Percentiles rank a stretch among this genome's conserved stretches.
phyloP scores from a whole-genome alignment of 1,284 basidiomycete species.

The Ustilago vetiveriae region DNA sequence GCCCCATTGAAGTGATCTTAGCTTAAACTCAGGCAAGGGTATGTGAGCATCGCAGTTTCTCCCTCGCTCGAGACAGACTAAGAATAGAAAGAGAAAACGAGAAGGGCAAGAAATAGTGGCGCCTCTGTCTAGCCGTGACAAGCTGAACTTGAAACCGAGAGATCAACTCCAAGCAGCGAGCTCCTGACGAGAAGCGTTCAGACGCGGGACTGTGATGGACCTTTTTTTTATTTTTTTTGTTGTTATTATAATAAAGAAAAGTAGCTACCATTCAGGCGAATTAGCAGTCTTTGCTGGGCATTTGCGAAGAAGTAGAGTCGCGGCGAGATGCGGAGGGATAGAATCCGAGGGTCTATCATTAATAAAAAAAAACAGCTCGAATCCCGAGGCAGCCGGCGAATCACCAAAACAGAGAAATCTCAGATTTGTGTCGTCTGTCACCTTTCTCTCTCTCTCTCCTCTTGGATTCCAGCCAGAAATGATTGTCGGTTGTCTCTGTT shows the following conservation, averaged over 20 bases:
- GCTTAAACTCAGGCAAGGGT: no score
- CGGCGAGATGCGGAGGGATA: background rate
- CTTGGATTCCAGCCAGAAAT: background rate
- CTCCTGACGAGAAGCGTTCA: background rate
- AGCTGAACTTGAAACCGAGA: background rate
- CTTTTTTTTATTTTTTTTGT: no score
- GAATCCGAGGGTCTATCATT: conserved; percentile 2
- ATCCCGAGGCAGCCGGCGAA: conserved; percentile 25
- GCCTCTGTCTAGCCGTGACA: background rate
- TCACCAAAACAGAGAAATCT: no score
- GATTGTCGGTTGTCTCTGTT: background rate
- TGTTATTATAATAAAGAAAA: no score
- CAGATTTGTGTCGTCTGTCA: no score
- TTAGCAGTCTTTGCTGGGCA: no score
- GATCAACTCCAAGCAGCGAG: background rate
- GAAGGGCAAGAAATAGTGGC: background rate
- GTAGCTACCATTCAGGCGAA: no score
- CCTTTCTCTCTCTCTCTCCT: background rate
- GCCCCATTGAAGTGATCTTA: no score
- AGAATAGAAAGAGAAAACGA: background rate
- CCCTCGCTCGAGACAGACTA: no score
- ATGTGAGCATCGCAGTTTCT: no score
- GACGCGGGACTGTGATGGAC: background rate
- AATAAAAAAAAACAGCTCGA: conserved; percentile 5
- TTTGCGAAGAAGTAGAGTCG: background rate